Evolutionary conservation across 257 asterid species (phyloP).

Genomic region (Nicotiana paniculata): DNA sequence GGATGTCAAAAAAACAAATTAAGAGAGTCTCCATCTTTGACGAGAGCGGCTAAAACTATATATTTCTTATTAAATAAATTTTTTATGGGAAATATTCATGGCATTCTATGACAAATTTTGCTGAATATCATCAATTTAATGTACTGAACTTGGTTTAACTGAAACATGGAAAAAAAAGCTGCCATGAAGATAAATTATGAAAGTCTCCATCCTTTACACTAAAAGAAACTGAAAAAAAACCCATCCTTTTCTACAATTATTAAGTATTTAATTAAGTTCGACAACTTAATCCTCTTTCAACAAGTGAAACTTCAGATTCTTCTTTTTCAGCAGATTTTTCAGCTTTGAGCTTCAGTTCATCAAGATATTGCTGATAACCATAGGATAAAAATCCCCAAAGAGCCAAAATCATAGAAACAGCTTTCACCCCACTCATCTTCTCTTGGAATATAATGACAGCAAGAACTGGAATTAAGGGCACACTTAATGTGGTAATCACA

Average conservation of each 20-base stretch:
- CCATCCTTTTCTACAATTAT: neutral
- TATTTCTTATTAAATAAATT: too few species aligned
- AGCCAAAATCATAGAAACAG: conserved; percentile 48
- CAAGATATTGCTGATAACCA: conserved; percentile 59
- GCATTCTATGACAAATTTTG: too few species aligned
- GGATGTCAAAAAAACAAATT: too few species aligned
- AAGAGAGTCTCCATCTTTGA: too few species aligned
- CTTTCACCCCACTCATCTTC: conserved; percentile 55
- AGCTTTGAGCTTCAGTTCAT: conserved; percentile 37
- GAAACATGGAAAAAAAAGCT: neutral
- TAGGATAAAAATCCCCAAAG: conserved; percentile 73
- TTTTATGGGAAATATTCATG: too few species aligned
- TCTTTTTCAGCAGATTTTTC: neutral
- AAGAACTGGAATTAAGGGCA: conserved; percentile 57
- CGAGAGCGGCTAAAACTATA: too few species aligned
- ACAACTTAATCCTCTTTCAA: neutral
- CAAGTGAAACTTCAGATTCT: conserved; percentile 1
- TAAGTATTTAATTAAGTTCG: neutral
- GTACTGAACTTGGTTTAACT: neutral
- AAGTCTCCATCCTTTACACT: neutral
- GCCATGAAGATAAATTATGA: neutral
- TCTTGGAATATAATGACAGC: conserved; percentile 52
- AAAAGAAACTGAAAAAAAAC: neutral
- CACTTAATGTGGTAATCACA: conserved; percentile 49
- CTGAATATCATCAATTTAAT: neutral